phyloP scores from a whole-genome alignment of 352 stramenopile species.

The Globisporangium radiosum region DNA sequence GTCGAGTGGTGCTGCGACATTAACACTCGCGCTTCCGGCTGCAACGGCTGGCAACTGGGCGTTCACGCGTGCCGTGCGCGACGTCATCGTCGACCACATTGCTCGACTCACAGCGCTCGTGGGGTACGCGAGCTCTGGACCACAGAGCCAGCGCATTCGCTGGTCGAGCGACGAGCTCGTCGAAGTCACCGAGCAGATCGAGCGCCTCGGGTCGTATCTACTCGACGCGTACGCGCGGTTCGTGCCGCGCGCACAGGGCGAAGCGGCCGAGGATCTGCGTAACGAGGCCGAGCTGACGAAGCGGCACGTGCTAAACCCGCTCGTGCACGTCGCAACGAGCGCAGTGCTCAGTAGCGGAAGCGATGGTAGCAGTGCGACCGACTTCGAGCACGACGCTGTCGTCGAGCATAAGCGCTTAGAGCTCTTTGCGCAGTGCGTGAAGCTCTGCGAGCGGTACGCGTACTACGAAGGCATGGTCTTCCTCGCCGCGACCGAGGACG shows the following conservation, averaged over 20 bases:
- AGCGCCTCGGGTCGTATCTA: conserved; percentile 40
- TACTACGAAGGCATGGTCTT: conserved; percentile 86
- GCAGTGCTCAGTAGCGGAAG: conserved; percentile 2
- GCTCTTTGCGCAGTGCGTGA: conserved; percentile 48
- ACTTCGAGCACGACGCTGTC: conserved; percentile 19
- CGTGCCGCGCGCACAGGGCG: conserved; percentile 25
- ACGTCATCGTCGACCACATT: conserved; percentile 60
- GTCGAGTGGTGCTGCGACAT: conserved; percentile 14
- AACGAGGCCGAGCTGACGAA: conserved; percentile 61
- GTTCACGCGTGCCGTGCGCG: conserved; percentile 50
- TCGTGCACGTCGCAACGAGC: conserved; percentile 64
- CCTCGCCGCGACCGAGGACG: conserved; percentile 55
- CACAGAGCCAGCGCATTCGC: conserved; percentile 27
- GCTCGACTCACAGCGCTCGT: conserved; percentile 40
- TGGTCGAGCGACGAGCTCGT: conserved; percentile 57
- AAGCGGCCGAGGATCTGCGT: conserved; percentile 48
- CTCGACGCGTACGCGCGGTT: conserved; percentile 53
- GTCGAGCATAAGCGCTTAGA: conserved; percentile 38
- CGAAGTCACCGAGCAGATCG: conserved; percentile 55
- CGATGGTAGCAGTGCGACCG: not conserved
- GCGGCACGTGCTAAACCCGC: conserved; percentile 50
- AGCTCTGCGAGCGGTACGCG: conserved; percentile 57
- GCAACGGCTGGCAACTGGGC: conserved; percentile 42
- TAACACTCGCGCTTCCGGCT: conserved; percentile 3
- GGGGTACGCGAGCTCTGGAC: conserved; percentile 32